phyloP scores from a whole-genome alignment of 257 asterid species.

The Solanum tarapatanum region DNA sequence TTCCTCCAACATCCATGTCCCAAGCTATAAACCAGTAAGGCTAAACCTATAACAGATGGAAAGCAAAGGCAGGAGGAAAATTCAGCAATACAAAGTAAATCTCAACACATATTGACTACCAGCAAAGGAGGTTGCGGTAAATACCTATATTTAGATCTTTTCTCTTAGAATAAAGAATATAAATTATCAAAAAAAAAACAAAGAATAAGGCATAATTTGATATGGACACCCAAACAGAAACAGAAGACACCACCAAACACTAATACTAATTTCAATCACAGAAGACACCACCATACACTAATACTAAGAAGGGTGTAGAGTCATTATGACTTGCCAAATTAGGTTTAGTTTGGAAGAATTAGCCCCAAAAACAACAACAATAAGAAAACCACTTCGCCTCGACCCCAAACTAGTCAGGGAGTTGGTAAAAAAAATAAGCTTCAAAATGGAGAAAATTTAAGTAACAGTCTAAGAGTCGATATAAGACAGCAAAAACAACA shows the following conservation, averaged over 20 bases:
- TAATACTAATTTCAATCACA: too few relatives aligned
- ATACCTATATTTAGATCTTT: background rate
- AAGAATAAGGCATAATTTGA: background rate
- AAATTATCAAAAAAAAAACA: background rate
- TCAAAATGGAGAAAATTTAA: background rate
- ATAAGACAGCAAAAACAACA: background rate
- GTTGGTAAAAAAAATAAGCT: background rate
- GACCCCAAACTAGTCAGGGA: background rate
- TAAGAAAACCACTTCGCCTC: background rate
- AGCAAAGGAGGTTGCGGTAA: background rate
- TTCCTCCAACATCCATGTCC: conserved; percentile 13
- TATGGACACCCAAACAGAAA: background rate
- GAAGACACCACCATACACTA: background rate
- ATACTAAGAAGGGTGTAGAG: background rate
- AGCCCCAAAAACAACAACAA: background rate
- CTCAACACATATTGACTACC: background rate
- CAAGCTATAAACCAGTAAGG: background rate
- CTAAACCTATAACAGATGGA: background rate
- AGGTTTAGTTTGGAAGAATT: background rate
- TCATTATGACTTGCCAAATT: background rate
- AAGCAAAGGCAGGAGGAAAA: background rate
- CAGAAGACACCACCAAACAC: background rate
- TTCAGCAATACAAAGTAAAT: background rate
- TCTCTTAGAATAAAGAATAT: background rate
- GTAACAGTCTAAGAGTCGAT: background rate